Evolutionary conservation across 2,329 filamentous ascomycete genomes (phyloP).

Genomic region (Epichloe typhina): DNA sequence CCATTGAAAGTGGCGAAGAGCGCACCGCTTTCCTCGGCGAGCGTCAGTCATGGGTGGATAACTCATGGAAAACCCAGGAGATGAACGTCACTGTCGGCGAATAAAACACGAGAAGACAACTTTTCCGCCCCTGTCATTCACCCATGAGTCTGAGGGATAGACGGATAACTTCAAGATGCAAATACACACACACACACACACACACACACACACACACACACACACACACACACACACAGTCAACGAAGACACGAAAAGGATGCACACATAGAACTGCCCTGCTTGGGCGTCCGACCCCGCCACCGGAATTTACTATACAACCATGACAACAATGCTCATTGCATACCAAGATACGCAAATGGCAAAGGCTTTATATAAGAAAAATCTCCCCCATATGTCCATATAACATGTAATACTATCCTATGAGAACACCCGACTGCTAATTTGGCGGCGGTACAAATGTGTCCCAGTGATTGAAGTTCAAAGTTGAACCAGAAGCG

Average conservation of each 20-base stretch:
- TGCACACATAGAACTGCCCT: neutral
- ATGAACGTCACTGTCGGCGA: conserved; percentile 41
- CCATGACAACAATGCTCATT: neutral
- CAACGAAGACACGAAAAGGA: neutral
- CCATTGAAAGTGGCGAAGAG: conserved; percentile 43
- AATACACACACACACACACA: neutral
- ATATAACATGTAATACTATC: neutral
- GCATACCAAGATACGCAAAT: neutral
- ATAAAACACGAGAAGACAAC: neutral
- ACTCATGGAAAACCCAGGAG: conserved; percentile 61
- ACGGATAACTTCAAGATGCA: neutral
- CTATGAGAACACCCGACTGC: neutral
- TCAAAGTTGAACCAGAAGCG: conserved; percentile 22
- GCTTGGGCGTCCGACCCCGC: neutral
- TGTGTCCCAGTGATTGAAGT: neutral
- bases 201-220: too few relatives aligned
- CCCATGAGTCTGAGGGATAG: neutral
- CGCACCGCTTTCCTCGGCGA: conserved; percentile 68
- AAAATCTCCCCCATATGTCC: neutral
- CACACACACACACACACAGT: neutral
- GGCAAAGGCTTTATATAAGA: neutral
- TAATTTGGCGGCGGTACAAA: neutral
- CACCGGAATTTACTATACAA: neutral
- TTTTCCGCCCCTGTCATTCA: neutral
- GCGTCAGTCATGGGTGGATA: conserved; percentile 66